phyloP scores from a whole-genome alignment of 768 basidiomycete genomes.

The Dictyophora rubrovolvata region DNA sequence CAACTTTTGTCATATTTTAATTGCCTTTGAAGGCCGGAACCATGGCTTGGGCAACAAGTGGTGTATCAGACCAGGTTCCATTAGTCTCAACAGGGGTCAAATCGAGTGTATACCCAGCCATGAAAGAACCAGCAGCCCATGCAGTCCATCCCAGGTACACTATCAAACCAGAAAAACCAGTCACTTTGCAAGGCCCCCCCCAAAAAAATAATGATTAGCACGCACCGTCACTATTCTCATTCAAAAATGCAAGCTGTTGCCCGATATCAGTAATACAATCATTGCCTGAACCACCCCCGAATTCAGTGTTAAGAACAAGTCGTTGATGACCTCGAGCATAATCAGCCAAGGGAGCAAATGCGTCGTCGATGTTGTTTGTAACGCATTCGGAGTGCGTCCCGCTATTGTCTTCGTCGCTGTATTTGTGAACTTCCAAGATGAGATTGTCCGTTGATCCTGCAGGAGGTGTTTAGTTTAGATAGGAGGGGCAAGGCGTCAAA shows the following conservation, averaged over 20 bases:
- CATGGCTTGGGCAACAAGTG: conserved; percentile 16
- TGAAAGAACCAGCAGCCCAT: conserved; percentile 54
- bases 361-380: conserved; percentile 41
- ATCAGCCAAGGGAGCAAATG: conserved; percentile 35
- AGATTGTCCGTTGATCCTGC: conserved; percentile 23
- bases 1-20: neutral
- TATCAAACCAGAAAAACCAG: conserved; percentile 11
- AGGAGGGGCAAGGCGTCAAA: conserved; percentile 14
- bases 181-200: neutral
- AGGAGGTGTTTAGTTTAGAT: neutral
- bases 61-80: conserved; percentile 29
- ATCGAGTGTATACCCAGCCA: conserved; percentile 24
- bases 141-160: conserved; percentile 45
- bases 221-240: conserved; percentile 39
- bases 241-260: conserved; percentile 36
- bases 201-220: neutral
- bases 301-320: conserved; percentile 51
- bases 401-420: conserved; percentile 44
- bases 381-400: conserved; percentile 37
- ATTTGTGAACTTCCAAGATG: conserved; percentile 55
- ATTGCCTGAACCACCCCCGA: conserved; percentile 44
- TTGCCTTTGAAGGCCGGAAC: conserved; percentile 1
- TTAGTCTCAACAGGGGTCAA: conserved; percentile 23
- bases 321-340: conserved; percentile 42
- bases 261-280: conserved; percentile 34